Percentiles rank a stretch among this genome's conserved stretches.
Conservation (phyloP, 202 grass and related monocot genomes). For the Panicum virgatum region DNA sequence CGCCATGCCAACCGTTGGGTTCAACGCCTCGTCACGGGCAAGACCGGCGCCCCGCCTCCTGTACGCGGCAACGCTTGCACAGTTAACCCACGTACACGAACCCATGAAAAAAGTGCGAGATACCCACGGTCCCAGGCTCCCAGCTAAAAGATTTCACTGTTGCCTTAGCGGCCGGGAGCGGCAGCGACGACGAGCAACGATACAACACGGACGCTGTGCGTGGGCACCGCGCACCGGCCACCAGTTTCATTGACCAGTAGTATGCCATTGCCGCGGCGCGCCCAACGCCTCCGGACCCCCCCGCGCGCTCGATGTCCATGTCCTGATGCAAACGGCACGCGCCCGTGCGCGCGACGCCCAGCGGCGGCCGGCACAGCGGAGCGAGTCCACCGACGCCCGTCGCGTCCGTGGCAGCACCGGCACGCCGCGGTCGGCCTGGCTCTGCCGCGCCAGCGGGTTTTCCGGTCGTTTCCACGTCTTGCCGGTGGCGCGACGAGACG, state of each 20-base stretch:
- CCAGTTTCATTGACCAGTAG: constrained; percentile 22
- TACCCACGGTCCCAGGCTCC: not conserved
- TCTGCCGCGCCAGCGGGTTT: constrained; percentile 1
- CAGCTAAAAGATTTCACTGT: not conserved
- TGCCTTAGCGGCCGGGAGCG: not conserved
- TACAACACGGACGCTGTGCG: not conserved
- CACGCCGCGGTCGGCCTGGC: not conserved
- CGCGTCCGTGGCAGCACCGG: constrained; percentile 8
- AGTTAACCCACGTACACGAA: not conserved
- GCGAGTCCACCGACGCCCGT: not conserved
- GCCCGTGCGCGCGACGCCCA: not conserved
- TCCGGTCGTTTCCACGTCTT: constrained; percentile 24
- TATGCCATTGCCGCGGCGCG: not conserved
- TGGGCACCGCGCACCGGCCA: not conserved
- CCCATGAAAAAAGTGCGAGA: not conserved
- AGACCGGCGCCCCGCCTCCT: not conserved
- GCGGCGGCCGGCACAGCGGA: not conserved
- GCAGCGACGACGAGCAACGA: not conserved
- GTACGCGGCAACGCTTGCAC: not conserved
- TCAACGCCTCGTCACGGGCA: not conserved
- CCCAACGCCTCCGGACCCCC: not conserved
- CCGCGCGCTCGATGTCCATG: no score
- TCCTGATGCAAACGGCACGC: not conserved
- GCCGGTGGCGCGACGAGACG: constrained; percentile 9
- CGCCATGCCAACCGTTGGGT: not conserved